Conservation (phyloP, 345 rosid species). For the Physaria fendleri region DNA sequence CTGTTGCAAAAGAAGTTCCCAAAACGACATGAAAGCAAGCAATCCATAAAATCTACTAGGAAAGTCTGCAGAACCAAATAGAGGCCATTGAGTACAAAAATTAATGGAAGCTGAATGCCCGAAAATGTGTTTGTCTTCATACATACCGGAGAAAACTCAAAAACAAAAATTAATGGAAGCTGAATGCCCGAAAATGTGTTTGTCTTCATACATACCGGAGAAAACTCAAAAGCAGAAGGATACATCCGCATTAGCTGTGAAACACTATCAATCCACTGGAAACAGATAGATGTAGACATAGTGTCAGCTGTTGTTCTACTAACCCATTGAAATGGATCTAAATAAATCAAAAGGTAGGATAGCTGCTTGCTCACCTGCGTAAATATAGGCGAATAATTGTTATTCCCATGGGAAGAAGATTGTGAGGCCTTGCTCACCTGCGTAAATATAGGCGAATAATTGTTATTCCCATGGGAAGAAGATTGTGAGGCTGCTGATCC, state of each 20-base stretch:
- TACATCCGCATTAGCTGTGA: constrained; percentile 88
- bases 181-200: constrained; percentile 3
- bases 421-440: constrained; percentile 71
- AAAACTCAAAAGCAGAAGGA: constrained; percentile 97
- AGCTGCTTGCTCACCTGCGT: constrained; percentile 55
- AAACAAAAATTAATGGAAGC: constrained; percentile 56
- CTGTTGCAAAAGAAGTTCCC: constrained; percentile 97
- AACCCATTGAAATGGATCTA: background rate
- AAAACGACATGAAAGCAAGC: constrained; percentile 86
- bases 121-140: constrained; percentile 12
- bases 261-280: constrained; percentile 98
- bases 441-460: constrained; percentile 88
- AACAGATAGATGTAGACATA: constrained; percentile 8
- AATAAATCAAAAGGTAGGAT: background rate
- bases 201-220: constrained; percentile 55
- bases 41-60: constrained; percentile 90
- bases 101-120: background rate
- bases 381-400: constrained; percentile 89
- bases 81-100: constrained; percentile 2
- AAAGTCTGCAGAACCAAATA: constrained; percentile 48
- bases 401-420: constrained; percentile 79
- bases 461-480: constrained; percentile 81
- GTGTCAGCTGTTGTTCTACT: constrained; percentile 4
- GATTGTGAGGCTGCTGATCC: constrained; percentile 54
- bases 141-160: no score